Conservation (phyloP, 257 asterid genomes). For the Catharanthus roseus region DNA sequence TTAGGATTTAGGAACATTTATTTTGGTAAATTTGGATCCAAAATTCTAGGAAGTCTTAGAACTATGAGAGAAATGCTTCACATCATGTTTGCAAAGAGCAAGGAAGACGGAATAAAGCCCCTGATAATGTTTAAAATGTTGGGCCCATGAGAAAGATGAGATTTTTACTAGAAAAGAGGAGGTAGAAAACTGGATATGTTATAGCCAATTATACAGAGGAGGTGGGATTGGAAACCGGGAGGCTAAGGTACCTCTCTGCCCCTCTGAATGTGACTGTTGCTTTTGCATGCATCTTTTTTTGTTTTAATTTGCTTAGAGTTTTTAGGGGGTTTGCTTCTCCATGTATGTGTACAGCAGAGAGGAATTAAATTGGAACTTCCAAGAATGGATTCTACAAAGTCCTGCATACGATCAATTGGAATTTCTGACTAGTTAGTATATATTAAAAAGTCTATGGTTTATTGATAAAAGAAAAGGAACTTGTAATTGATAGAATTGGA, state of each 20-base stretch:
- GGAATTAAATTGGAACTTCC: neutral
- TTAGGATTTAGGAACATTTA: neutral
- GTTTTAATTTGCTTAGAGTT: neutral
- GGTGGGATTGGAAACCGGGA: slow-evolving; percentile 44
- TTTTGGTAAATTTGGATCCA: neutral
- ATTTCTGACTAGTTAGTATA: neutral
- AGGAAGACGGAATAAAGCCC: slow-evolving; percentile 14
- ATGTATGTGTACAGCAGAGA: neutral
- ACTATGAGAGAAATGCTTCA: neutral
- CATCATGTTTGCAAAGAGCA: neutral
- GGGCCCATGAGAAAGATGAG: slow-evolving; percentile 53
- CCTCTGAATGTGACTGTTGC: slow-evolving; percentile 66
- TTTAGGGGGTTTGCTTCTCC: neutral
- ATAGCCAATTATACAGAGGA: slow-evolving; percentile 51
- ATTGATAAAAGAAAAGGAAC: neutral
- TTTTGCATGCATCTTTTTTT: slow-evolving; percentile 31
- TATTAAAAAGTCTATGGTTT: neutral
- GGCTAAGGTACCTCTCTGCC: slow-evolving; percentile 58
- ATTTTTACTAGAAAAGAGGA: slow-evolving; percentile 53
- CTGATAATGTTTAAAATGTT: slow-evolving; percentile 24
- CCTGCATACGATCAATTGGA: neutral
- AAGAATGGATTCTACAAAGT: neutral
- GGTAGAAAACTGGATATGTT: slow-evolving; percentile 51
- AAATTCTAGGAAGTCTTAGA: neutral
- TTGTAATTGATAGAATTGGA: neutral